These are phyloP conservation scores for Trichoderma breve DNA, from an alignment of 2,329 filamentous ascomycete species.

Conservation along the genomic window DNA sequence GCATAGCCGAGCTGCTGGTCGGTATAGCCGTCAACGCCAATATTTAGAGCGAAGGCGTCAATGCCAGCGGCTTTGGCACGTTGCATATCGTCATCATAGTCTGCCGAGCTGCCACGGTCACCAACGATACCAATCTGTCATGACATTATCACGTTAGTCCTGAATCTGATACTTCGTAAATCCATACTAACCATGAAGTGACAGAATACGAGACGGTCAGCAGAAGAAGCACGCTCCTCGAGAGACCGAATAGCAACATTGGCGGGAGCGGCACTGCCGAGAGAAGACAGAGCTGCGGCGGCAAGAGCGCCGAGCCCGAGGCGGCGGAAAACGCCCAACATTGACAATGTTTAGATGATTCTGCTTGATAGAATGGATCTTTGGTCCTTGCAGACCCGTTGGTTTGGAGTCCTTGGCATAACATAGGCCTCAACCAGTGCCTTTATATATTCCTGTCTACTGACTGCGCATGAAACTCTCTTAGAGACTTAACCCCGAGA, in stretches of 20 bases:
- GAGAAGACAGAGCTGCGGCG: conserved; percentile 18
- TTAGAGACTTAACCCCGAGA: neutral
- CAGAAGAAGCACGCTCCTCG: conserved; percentile 2
- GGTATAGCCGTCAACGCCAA: conserved; percentile 43
- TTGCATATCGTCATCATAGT: conserved; percentile 49
- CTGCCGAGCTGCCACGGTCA: conserved; percentile 40
- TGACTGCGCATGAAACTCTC: neutral
- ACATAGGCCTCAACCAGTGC: neutral
- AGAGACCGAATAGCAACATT: conserved; percentile 9
- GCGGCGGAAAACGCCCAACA: conserved; percentile 21
- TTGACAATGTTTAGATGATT: neutral
- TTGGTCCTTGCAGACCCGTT: neutral
- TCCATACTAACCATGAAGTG: conserved; percentile 40
- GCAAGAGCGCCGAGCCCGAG: conserved; percentile 23
- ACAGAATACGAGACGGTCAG: conserved; percentile 35
- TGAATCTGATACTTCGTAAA: neutral
- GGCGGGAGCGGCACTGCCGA: conserved; percentile 17
- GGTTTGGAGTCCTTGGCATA: neutral
- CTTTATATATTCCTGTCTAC: neutral
- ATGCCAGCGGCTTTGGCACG: conserved; percentile 44
- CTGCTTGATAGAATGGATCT: neutral
- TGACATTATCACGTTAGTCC: neutral
- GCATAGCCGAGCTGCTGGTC: conserved; percentile 47
- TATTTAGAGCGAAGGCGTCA: conserved; percentile 51
- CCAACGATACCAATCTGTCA: conserved; percentile 31